phyloP scores from a whole-genome alignment of 1,284 basidiomycete genomes.

The Boletus holoroseus region DNA sequence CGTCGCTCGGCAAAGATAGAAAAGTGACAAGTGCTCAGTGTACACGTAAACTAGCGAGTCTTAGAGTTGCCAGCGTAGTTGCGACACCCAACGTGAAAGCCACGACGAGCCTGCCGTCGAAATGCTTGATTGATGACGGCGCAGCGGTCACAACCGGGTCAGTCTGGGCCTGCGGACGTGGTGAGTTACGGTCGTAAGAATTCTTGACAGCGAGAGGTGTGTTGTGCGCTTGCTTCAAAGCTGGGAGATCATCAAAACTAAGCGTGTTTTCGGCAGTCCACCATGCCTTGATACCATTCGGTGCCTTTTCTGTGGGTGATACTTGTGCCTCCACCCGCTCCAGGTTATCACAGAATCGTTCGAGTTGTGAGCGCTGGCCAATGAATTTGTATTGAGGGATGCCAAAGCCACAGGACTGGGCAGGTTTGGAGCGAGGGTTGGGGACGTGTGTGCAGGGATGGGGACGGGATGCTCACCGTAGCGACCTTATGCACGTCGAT shows the following conservation, averaged over 20 bases:
- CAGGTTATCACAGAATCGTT: constrained; percentile 28
- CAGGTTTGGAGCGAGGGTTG: background rate
- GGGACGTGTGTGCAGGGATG: background rate
- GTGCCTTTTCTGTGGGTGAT: constrained; percentile 13
- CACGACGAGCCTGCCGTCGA: constrained; percentile 13
- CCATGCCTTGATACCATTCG: constrained; percentile 40
- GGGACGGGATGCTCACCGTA: constrained; percentile 34
- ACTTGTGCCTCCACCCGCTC: constrained; percentile 19
- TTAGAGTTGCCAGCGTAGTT: constrained; percentile 13
- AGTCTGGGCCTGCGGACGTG: background rate
- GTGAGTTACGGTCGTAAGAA: constrained; percentile 23
- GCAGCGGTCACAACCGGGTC: background rate
- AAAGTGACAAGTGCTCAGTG: background rate
- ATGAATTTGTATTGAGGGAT: constrained; percentile 45
- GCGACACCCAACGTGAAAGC: constrained; percentile 28
- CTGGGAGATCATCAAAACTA: constrained; percentile 45
- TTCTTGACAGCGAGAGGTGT: constrained; percentile 15
- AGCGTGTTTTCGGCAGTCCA: constrained; percentile 40
- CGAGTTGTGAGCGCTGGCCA: constrained; percentile 41
- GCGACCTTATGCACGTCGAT: constrained; percentile 34
- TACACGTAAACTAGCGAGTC: constrained; percentile 5
- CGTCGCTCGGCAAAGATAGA: background rate
- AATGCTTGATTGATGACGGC: background rate
- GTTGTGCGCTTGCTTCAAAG: constrained; percentile 20
- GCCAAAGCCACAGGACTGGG: constrained; percentile 31